Conservation (phyloP, 345 rosid species). For the Rhodamnia rubescens region DNA sequence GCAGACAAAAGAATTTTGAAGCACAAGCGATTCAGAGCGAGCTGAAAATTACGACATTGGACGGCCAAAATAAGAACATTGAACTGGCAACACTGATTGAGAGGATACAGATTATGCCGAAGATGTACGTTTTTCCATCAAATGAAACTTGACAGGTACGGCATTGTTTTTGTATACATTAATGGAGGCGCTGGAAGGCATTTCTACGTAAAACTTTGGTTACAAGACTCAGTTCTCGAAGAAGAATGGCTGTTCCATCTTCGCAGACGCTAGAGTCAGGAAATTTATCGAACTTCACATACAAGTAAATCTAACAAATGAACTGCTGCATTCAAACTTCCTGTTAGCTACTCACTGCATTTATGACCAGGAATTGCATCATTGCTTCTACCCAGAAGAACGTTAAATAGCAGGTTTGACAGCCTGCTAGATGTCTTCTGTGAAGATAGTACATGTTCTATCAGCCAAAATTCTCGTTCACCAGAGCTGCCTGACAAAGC, state of each 20-base stretch:
- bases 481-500: background rate
- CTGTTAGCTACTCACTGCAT: background rate
- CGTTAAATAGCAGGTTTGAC: background rate
- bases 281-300: background rate
- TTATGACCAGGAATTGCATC: background rate
- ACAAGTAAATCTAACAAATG: background rate
- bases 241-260: background rate
- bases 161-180: too few species aligned
- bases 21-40: background rate
- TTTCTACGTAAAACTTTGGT: background rate
- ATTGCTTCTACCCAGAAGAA: background rate
- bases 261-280: background rate
- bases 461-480: background rate
- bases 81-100: background rate
- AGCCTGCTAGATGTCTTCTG: background rate
- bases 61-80: background rate
- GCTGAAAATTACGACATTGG: background rate
- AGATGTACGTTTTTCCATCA: background rate
- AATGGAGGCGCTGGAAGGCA: background rate
- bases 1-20: background rate
- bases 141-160: too few species aligned
- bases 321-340: background rate
- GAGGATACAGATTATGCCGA: background rate
- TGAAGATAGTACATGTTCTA: background rate
- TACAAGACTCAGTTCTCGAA: background rate